phyloP scores from a whole-genome alignment of 2,329 filamentous ascomycete species.

The Ceratocystis albifundus region DNA sequence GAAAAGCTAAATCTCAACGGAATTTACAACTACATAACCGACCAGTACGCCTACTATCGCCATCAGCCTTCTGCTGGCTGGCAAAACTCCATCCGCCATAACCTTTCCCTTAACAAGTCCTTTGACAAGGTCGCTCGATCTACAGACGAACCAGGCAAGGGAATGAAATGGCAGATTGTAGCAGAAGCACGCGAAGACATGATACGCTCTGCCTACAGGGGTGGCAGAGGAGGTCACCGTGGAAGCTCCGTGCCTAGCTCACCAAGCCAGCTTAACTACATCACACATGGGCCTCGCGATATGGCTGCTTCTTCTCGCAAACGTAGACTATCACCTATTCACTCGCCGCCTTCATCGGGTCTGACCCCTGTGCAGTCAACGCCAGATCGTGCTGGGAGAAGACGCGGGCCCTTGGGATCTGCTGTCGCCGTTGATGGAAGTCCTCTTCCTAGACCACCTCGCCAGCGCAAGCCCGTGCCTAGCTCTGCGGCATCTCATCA shows the following conservation, averaged over 20 bases:
- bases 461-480: constrained; percentile 26
- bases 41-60: constrained; percentile 86
- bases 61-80: constrained; percentile 67
- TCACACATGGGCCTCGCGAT: constrained; percentile 47
- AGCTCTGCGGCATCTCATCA: constrained; percentile 26
- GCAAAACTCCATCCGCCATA: constrained; percentile 98
- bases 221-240: constrained; percentile 51
- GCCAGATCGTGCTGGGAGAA: constrained; percentile 38
- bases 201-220: constrained; percentile 56
- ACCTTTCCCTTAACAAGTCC: constrained; percentile 84
- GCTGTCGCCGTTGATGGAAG: constrained; percentile 45
- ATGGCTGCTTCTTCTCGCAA: constrained; percentile 46
- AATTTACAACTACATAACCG: constrained; percentile 89
- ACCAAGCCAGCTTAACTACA: constrained; percentile 48
- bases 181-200: constrained; percentile 78
- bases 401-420: constrained; percentile 27
- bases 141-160: constrained; percentile 92
- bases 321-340: constrained; percentile 43
- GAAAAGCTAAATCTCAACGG: constrained; percentile 83
- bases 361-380: constrained; percentile 45
- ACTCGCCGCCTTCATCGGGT: constrained; percentile 44
- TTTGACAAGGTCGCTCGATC: constrained; percentile 88
- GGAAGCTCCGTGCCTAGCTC: constrained; percentile 63
- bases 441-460: constrained; percentile 46
- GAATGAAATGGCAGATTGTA: constrained; percentile 97